Evolutionary conservation across 108 stramenopile genomes (phyloP), one percentile per base, ranked within the genome.

Genomic region (Nitzschia putrida): DNA sequence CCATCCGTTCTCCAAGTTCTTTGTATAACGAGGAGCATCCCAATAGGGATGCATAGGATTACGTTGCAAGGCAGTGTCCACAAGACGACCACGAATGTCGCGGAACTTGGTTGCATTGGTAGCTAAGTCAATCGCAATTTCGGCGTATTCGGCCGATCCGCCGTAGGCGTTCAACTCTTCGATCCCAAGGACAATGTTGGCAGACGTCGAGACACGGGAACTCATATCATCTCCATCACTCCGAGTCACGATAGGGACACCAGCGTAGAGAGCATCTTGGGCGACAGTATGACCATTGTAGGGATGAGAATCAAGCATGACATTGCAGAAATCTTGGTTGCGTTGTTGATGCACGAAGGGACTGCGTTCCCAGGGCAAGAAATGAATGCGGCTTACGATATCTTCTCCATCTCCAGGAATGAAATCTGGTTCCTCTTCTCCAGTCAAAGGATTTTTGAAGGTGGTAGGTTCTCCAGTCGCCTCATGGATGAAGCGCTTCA

Each of bases 271-370:
- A 13, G 87, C 72, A 80, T 93, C 92, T 73, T 90, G 89, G 3
- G 92, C 88, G 14, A 88, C 88, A 12, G 92, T 93, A 51, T 93
- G 92, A 13, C 89, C 92, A 81, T 93, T 93, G 77, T 93, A 93
- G 1, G 92, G 92, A 57, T 80, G 67, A 14, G 89, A 89, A 79
- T 93, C 92, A 20, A 93, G 80, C 89, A 93, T 90, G 14, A 77
- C 83, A 69, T 90, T 88, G 71, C 92, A 93, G 25, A 93, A 85
- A 57, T 89, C 88, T 50, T 83, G 76, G 44, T 86, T 85, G 23
- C 89, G 85, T 41, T 50, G 69, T 73, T 93, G 92, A 68, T 93
- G 89, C 59, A 90, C 92, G 69, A 93, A 93, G 0, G 89, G 92
- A 69, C 88, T 93, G 47, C 73, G 66, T 76, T 88, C 85, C 92